These are phyloP conservation scores for Oryza coarctata DNA, from an alignment of 176 grass and related monocot genomes.

Conservation along the genomic window DNA sequence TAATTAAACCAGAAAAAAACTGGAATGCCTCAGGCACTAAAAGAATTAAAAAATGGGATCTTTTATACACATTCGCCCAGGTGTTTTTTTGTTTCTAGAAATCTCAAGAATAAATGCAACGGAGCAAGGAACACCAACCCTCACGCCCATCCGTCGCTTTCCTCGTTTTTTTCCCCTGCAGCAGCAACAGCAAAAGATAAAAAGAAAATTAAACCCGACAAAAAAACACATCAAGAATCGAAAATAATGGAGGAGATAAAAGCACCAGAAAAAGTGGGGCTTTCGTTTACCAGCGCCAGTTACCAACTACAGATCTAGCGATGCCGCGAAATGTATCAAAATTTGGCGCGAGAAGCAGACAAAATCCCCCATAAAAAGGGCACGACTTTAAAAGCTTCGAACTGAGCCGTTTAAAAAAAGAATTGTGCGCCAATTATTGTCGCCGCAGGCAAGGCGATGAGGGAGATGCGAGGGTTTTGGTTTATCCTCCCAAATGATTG, in stretches of 20 bases:
- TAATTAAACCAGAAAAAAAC: constrained; percentile 48
- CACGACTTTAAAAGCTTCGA: constrained; percentile 55
- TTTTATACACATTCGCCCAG: constrained; percentile 35
- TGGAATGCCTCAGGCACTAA: constrained; percentile 31
- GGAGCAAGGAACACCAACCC: constrained; percentile 64
- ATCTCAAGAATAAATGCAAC: constrained; percentile 57
- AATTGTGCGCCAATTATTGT: constrained; percentile 48
- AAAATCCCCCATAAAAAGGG: constrained; percentile 51
- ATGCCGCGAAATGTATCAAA: constrained; percentile 42
- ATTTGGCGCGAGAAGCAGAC: constrained; percentile 55
- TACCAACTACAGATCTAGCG: constrained; percentile 47
- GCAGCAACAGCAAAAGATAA: constrained; percentile 27
- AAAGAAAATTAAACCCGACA: constrained; percentile 12
- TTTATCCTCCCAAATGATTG: constrained; percentile 60
- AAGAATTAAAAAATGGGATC: constrained; percentile 47
- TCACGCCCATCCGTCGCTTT: constrained; percentile 79
- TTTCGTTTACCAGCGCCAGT: constrained; percentile 46
- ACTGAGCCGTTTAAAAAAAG: constrained; percentile 25
- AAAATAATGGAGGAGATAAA: constrained; percentile 20
- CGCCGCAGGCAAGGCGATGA: constrained; percentile 14
- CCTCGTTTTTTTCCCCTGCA: constrained; percentile 62
- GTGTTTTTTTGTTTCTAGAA: constrained; percentile 29
- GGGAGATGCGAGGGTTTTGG: constrained; percentile 32
- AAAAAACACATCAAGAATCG: constrained; percentile 22
- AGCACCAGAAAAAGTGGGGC: constrained; percentile 37